Evolutionary conservation across 2,329 filamentous ascomycete species (phyloP), one percentile per base, ranked within the genome.

Genomic region (Truncatella angustata): DNA sequence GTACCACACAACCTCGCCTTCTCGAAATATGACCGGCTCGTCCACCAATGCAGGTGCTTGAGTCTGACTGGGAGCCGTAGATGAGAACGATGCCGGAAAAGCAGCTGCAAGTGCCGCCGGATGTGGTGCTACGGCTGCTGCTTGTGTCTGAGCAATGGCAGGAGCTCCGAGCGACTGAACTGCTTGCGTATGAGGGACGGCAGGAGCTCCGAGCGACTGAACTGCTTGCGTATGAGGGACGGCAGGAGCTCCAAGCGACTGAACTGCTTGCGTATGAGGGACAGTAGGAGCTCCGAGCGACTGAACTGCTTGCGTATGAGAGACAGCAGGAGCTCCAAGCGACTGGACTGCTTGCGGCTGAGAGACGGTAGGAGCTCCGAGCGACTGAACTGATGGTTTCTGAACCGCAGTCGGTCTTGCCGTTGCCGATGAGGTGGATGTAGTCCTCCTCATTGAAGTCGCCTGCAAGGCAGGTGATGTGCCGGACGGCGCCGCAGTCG

Each of bases 1-100:
- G 52, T 70, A 80, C 77, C 77, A 80, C 5, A 79, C 74, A 14
- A 79, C 64, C 55, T 80, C 77, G 35, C 77, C 77, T 1, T 68
- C 63, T 48, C 76, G 72, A 56, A 78, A 80, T 7, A 79, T 62
- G 3, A 67, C 56, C 14, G 66, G 39, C 21, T 60, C 55, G 11
- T 34, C 16, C 2, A 57, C 18, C 1, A 21, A 14, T 28, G 23
- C 40, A 2, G 23, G 40, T 12, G 24, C 23, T 9, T 21, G 40
- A 24, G 11, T 28, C n/a, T 21, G 40, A 24, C 10, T n/a, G 1
- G 21, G 21, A 47, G 54, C 24, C 30, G 47, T 36, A 28, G 30
- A 37, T 12, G 30, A 9, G 20, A 12, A 26, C 18, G 34, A n/a
- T 6, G 43, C 26, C n/a, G n/a, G n/a, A n/a, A n/a, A n/a, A n/a